Percentiles rank a stretch among this genome's conserved stretches.
These are phyloP conservation scores for Mycena galopus DNA, from an alignment of 768 basidiomycete species.

Conservation along the genomic window DNA sequence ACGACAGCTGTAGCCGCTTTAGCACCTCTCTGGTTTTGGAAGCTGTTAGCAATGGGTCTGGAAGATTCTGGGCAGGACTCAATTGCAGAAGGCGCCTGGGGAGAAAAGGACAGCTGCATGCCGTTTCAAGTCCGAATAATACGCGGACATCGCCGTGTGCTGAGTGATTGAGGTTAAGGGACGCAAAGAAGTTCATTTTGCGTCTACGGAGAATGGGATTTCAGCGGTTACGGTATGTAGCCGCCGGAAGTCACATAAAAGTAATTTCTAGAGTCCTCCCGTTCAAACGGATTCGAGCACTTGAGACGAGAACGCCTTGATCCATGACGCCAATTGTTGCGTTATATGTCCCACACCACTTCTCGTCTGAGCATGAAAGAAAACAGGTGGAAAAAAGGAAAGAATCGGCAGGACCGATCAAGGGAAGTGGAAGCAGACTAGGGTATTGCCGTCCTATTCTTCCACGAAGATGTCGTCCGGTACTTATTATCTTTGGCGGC, in stretches of 20 bases:
- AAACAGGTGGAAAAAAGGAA: background rate
- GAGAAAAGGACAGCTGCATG: background rate
- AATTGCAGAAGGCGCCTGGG: background rate
- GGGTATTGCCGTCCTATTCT: background rate
- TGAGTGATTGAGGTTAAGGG: background rate
- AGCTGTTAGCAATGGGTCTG: background rate
- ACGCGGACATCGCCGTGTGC: background rate
- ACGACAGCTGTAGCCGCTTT: background rate
- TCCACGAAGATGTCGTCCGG: background rate
- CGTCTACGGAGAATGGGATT: background rate
- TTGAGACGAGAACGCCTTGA: background rate
- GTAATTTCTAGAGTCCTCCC: too few relatives aligned
- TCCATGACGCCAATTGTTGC: background rate
- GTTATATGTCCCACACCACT: background rate
- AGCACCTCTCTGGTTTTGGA: background rate
- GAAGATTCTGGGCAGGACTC: background rate
- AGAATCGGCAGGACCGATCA: constrained; percentile 17
- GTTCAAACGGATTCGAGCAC: too few relatives aligned
- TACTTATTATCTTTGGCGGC: background rate
- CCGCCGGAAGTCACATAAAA: too few relatives aligned
- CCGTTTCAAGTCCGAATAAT: background rate
- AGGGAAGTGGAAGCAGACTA: constrained; percentile 16
- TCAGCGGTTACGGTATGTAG: background rate
- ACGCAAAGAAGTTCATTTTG: constrained; percentile 4
- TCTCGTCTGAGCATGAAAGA: background rate